Percentiles rank a stretch among this genome's conserved stretches.
These are phyloP conservation scores for Sugiyamaella castrensis DNA, from an alignment of 1,139 yeast genomes.

Conservation along the genomic window DNA sequence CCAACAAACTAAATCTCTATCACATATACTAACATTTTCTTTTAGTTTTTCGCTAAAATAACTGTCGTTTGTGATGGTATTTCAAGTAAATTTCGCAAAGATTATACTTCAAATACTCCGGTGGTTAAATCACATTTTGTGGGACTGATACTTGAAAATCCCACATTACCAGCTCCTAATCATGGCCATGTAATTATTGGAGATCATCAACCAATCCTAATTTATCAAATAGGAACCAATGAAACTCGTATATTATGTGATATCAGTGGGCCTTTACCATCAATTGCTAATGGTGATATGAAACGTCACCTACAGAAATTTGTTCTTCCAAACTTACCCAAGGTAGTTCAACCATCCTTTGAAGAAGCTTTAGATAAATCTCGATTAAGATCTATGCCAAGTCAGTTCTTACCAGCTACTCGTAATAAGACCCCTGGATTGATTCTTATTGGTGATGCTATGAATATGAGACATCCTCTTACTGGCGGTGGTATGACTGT, in stretches of 20 bases:
- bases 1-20: background rate
- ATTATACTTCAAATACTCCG: slow-evolving; percentile 59
- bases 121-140: slow-evolving; percentile 78
- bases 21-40: slow-evolving; percentile 6
- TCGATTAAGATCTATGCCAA: slow-evolving; percentile 85
- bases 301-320: slow-evolving; percentile 54
- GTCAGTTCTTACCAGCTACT: slow-evolving; percentile 81
- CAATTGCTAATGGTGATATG: slow-evolving; percentile 56
- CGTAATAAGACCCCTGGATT: slow-evolving; percentile 69
- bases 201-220: slow-evolving; percentile 76
- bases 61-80: slow-evolving; percentile 91
- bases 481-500: slow-evolving; percentile 99
- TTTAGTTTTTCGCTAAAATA: slow-evolving; percentile 53
- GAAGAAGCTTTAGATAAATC: slow-evolving; percentile 48
- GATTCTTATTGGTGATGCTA: slow-evolving; percentile 84
- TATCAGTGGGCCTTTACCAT: slow-evolving; percentile 75
- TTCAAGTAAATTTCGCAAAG: slow-evolving; percentile 85
- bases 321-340: slow-evolving; percentile 72
- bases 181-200: slow-evolving; percentile 93
- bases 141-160: slow-evolving; percentile 72
- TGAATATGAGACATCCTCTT: slow-evolving; percentile 96
- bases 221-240: slow-evolving; percentile 78
- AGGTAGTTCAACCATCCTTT: slow-evolving; percentile 62
- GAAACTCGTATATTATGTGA: slow-evolving; percentile 92
- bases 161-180: slow-evolving; percentile 64